Base-by-base conservation (phyloP, 805 yeast species). In the Kuraishia hungarica region DNA sequence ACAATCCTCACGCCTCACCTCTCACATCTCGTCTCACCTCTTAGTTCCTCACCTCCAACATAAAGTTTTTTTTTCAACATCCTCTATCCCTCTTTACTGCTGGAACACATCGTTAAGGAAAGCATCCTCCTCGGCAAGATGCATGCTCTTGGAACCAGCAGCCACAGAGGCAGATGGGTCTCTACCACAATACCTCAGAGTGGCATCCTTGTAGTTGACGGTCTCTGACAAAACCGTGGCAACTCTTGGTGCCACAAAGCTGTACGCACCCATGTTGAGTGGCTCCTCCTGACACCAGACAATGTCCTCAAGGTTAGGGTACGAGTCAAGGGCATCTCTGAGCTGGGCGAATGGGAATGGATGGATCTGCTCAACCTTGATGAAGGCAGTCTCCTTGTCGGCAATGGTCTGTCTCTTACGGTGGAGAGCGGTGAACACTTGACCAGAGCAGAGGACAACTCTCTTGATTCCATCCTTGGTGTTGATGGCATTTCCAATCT, bases 221-320 rank as follows among this genome's bases (percentile, higher is more conserved):
- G 96, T 86, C 75, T 90, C 91, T 62, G 78, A 79, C 72, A 93
- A 72, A 48, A 86, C 79, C 51, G 96, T 88, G 58, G 77, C 75
- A 55, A 94, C 72, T 77, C 99, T 88, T 71, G 97, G 99, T 58
- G 80, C 76, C 55, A 79, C 93, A 67, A 68, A 90, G 23, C 86
- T 67, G 87, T 87, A 91, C 51, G 89, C 77, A 73, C 99, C 99
- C 85, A 93, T 93, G 79, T 94, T 94, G 75, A 94, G 80, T 65
- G 98, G 98, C 80, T 94, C 99, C 77, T 94, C 99, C 79, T 94
- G 99, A 75, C 96, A 87, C 93, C 92, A 94, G 51, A 92, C 96
- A 62, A 94, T 76, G 71, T 94, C 99, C 71, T 87, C 85, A 59
- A 86, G 70, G 71, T 83, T 84, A 66, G 96, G 90, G 79, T 87